Percentiles rank a stretch among this genome's conserved stretches.
Conservation (phyloP, 257 asterid species). For the Solanum microdontum region DNA sequence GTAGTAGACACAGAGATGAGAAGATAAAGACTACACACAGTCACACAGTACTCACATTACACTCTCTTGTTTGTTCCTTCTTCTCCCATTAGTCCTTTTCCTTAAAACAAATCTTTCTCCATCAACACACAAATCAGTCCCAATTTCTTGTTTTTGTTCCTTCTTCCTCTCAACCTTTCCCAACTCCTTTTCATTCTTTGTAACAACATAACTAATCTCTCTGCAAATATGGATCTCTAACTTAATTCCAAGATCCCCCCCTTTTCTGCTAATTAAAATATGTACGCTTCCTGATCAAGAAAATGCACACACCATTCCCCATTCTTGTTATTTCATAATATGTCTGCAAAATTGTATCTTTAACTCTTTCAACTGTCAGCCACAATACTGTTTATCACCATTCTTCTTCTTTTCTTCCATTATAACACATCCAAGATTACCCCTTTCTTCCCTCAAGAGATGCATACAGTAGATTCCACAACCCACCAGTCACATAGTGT, state of each 20-base stretch:
- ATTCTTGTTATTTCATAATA: neutral
- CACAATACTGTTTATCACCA: neutral
- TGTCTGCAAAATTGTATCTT: neutral
- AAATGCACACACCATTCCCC: neutral
- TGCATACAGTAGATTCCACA: neutral
- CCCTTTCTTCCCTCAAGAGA: neutral
- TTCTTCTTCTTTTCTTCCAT: neutral
- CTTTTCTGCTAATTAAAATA: neutral
- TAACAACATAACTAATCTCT: neutral
- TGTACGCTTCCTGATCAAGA: neutral
- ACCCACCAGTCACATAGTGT: neutral
- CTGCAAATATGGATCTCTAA: slow-evolving; percentile 3
- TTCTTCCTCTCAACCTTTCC: neutral
- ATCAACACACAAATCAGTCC: neutral
- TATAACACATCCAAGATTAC: neutral
- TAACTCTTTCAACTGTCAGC: neutral
- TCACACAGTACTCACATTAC: neutral
- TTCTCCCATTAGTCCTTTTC: slow-evolving; percentile 1
- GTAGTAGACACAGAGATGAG: neutral
- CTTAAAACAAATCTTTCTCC: neutral
- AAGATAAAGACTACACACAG: slow-evolving; percentile 4
- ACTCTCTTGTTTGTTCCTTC: slow-evolving; percentile 2
- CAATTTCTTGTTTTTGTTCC: neutral
- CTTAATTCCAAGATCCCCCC: neutral
- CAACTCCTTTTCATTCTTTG: neutral